A percentile compares a stretch with the other conserved stretches of the same genome.
Evolutionary conservation across 2,329 filamentous ascomycete species (phyloP).

Genomic region (Pyrenophora graminea): DNA sequence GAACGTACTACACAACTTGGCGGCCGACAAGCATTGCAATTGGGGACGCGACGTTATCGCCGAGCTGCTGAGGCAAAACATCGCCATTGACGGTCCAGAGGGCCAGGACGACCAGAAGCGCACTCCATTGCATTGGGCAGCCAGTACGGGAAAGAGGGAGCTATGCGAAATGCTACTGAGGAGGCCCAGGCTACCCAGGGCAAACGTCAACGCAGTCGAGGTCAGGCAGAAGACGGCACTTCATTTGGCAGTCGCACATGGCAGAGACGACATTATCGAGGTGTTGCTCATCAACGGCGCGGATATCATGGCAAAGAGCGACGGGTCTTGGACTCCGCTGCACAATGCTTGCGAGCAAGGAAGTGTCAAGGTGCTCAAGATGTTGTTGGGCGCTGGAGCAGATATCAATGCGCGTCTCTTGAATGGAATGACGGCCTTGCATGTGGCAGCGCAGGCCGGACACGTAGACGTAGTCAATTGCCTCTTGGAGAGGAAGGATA

Average conservation of each 20-base stretch:
- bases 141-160: slow-evolving; percentile 59
- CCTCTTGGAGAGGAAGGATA: slow-evolving; percentile 42
- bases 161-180: slow-evolving; percentile 55
- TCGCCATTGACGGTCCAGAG: slow-evolving; percentile 47
- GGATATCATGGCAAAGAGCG: slow-evolving; percentile 40
- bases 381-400: slow-evolving; percentile 39
- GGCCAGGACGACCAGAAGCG: slow-evolving; percentile 54
- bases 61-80: slow-evolving; percentile 47
- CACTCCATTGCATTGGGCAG: slow-evolving; percentile 63
- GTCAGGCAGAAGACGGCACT: slow-evolving; percentile 44
- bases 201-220: slow-evolving; percentile 43
- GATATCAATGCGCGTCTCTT: slow-evolving; percentile 40
- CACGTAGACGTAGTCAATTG: slow-evolving; percentile 44
- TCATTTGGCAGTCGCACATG: slow-evolving; percentile 42
- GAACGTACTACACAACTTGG: slow-evolving; percentile 45
- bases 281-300: slow-evolving; percentile 37
- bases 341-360: slow-evolving; percentile 44
- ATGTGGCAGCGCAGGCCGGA: slow-evolving; percentile 44
- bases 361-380: slow-evolving; percentile 36
- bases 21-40: slow-evolving; percentile 50
- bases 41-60: slow-evolving; percentile 54
- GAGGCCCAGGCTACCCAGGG: slow-evolving; percentile 27
- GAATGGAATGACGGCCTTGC: slow-evolving; percentile 45
- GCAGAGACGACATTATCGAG: slow-evolving; percentile 44
- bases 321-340: slow-evolving; percentile 41